Base-by-base conservation (phyloP, 1,284 basidiomycete species). In the Trichosporon faecale region DNA sequence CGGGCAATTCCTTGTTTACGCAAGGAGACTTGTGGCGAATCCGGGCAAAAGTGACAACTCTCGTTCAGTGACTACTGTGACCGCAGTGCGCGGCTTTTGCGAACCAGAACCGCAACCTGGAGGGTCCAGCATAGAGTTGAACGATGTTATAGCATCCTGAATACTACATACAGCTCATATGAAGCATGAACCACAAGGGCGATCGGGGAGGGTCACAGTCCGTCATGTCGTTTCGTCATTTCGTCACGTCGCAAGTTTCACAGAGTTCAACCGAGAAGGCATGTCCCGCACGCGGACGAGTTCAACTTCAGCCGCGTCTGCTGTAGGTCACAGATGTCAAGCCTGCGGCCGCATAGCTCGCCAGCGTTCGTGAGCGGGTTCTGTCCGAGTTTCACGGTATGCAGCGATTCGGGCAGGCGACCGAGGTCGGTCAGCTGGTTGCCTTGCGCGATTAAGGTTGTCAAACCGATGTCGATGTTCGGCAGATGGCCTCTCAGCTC, bases 401-500 rank as follows among this genome's bases (percentile, higher is more conserved):
- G 11, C 5, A 61, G 57, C 2, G 27, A 31, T 5, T 33, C 3
- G 21, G 57, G 57, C 16, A 61, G 27, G 14, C 29, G 27, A 4
- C 57, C 57, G 3, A 61, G 3, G 16, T n/a, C 27, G 29, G 57
- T 61, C 27, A 61, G 16, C 9, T 31, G 12, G 27, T 33, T 33
- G 16, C 29, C 57, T 16, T 31, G 25, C 11, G 16, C 79, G 70
- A 40, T 77, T 73, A 84, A 72, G 7, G 77, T 79, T 16, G 74
- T 69, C 1, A 84, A 69, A 1, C 71, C 69, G 6, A 68, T 49
- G 18, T 72, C 35, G 64, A 83, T 72, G 14, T 75, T 67, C 0
- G 80, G 80, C 3, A 81, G 65, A 9, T 68, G 23, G 9, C 81
- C 83, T 0, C 70, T 63, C 8, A 84, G 65, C 1, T 67, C 57